Evolutionary conservation across 169 alveolate genomes (phyloP), one percentile per base, ranked within the genome.

Genomic region (Babesia bovis): DNA sequence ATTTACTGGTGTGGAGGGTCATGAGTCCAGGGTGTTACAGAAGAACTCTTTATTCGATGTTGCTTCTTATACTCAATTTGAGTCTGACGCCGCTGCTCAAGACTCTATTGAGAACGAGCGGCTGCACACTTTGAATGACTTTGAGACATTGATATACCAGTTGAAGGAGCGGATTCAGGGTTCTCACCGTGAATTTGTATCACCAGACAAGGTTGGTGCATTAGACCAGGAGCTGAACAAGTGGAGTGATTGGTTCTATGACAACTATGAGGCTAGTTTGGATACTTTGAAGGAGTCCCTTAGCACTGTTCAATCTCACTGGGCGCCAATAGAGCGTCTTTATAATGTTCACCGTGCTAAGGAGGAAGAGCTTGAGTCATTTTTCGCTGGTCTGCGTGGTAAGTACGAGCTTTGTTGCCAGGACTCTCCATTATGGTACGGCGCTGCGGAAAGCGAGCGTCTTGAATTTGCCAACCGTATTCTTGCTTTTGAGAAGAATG

Each of bases 241-340:
- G 57, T 53, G 61, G 81, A 83, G 77, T 69, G 50, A 83, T 66
- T 87, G 90, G 90, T 44, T 87, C n/a, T 87, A 87, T 65, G 90
- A 81, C 53, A 83, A 87, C 72, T 66, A 69, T 32, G 89, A 66
- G n/a, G 91, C 82, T 35, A 63, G 82, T 10, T 73, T 79, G 65
- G 87, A 77, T 41, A 85, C 51, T 17, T 66, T 83, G 17, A 53
- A 83, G 50, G 83, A 52, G 28, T 56, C 73, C 41, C 57, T 77
- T 33, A 71, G 79, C 32, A 57, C 66, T 61, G 68, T 87, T 23
- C 55, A 72, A 28, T 74, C 78, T 1, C 56, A 59, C 12, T 75
- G 84, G 40, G 70, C 74, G 56, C 83, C 78, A 9, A 68, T 83
- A 17, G 85, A 83, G 41, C 73, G 70, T 28, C 60, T 58, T 32